These are phyloP conservation scores for Candida freyschussii DNA, from an alignment of 1,139 yeast species.

Conservation along the genomic window DNA sequence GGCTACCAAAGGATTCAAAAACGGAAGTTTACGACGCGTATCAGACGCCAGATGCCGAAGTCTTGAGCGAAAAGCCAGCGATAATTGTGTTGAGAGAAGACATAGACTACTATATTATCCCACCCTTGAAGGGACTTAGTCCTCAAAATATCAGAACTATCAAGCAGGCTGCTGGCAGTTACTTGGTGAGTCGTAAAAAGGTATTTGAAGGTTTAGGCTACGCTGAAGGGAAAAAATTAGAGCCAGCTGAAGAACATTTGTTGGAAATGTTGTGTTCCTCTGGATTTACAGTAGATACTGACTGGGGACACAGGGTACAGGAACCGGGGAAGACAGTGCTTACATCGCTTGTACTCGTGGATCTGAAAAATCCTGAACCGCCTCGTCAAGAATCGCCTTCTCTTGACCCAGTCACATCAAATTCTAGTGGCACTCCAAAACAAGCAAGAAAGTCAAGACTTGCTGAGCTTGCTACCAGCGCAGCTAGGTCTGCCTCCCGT, in stretches of 20 bases:
- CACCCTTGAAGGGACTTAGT: slow-evolving; percentile 49
- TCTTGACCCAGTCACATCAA: slow-evolving; percentile 43
- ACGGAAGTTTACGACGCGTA: slow-evolving; percentile 30
- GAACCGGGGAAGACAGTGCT: slow-evolving; percentile 87
- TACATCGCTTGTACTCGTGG: slow-evolving; percentile 77
- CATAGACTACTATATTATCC: slow-evolving; percentile 86
- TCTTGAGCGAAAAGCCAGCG: slow-evolving; percentile 78
- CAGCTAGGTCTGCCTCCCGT: slow-evolving; percentile 43
- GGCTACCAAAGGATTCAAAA: slow-evolving; percentile 31
- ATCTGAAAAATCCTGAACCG: slow-evolving; percentile 40
- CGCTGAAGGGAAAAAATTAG: slow-evolving; percentile 45
- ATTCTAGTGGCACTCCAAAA: slow-evolving; percentile 18
- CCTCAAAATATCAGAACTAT: slow-evolving; percentile 47
- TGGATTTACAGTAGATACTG: slow-evolving; percentile 65
- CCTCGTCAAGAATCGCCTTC: slow-evolving; percentile 41
- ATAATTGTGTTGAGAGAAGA: slow-evolving; percentile 92
- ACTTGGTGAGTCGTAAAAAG: slow-evolving; percentile 48
- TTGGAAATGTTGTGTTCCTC: slow-evolving; percentile 93
- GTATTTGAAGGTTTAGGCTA: slow-evolving; percentile 72
- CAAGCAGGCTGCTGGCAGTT: slow-evolving; percentile 66
- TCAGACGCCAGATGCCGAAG: slow-evolving; percentile 42
- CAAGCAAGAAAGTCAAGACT: slow-evolving; percentile 43
- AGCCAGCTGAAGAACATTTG: slow-evolving; percentile 92
- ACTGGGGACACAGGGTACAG: slow-evolving; percentile 84
- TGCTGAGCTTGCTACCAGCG: slow-evolving; percentile 38